Base-by-base conservation (phyloP, 2,329 filamentous ascomycete species). In the Penicillium fuscoglaucum region DNA sequence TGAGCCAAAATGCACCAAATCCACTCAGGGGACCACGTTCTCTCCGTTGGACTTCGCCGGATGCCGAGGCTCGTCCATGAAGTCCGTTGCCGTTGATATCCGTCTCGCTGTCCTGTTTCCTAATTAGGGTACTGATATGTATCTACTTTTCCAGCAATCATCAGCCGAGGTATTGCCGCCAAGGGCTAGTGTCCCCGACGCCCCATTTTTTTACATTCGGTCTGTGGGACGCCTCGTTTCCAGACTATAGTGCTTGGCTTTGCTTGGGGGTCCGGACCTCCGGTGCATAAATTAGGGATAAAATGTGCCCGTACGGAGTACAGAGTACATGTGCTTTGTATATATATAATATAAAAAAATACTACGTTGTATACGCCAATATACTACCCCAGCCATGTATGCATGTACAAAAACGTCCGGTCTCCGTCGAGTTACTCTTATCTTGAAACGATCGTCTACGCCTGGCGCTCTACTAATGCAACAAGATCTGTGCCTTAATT, bases 171-270 rank as follows among this genome's bases (percentile, higher is more conserved):
- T 48, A n/a, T 9, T 35, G 7, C 40, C 31, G 31, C 39, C 28
- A 51, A 35, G 17, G 31, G 13, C 29, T 47, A 53, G 40, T 53
- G 29, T 31, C 46, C 19, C 44, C 21, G 35, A 37, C 17, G 43
- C 35, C 57, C 64, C 62, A 43, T 35, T 35, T 58, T 64, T 61
- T 63, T 57, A 52, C 51, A 41, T 62, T 63, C 48, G 46, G 31
- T 40, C 51, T 59, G 43, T 58, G 59, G 65, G 65, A 51, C 63
- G 58, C 55, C 62, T 59, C 53, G 13, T 58, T 45, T 28, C 57
- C 52, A 60, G 52, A 58, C 63, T 66, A 66, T 48, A 66, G 60
- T 65, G 65, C 65, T 67, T 67, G 63, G 65, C 60, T 56, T 65
- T 63, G 58, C 61, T 63, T 64, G 61, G 63, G 57, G 6, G 51